phyloP scores from a whole-genome alignment of 345 rosid genomes.

The Trapa incisa region DNA sequence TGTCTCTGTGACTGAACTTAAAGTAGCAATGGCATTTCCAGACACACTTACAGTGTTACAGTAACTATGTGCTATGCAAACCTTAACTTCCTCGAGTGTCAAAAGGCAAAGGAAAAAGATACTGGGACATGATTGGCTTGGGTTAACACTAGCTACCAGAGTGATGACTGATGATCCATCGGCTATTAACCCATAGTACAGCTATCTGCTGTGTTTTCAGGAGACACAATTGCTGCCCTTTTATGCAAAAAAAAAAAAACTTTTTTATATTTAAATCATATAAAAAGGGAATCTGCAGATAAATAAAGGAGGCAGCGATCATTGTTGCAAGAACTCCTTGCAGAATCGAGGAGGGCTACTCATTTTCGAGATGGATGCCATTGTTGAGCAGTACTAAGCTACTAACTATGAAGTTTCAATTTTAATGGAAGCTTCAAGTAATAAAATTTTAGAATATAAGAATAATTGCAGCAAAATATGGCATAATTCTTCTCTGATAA shows the following conservation, averaged over 20 bases:
- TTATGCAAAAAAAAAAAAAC: neutral
- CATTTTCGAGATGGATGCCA: too few species aligned
- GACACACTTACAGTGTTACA: neutral
- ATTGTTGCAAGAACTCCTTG: too few species aligned
- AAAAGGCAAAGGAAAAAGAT: neutral
- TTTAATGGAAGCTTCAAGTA: neutral
- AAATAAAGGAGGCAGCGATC: too few species aligned
- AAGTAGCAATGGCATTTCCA: neutral
- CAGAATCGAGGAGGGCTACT: too few species aligned
- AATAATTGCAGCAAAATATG: too few species aligned
- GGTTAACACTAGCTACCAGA: constrained; percentile 2
- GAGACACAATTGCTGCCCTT: neutral
- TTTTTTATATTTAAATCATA: too few species aligned
- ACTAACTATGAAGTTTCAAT: neutral
- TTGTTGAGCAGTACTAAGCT: too few species aligned
- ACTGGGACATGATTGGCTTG: constrained; percentile 27
- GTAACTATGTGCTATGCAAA: neutral
- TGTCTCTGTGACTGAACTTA: neutral
- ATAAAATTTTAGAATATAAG: too few species aligned
- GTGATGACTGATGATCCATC: constrained; percentile 7
- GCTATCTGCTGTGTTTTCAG: neutral
- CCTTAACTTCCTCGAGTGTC: constrained; percentile 13
- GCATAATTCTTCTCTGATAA: too few species aligned
- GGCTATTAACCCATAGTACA: constrained; percentile 14
- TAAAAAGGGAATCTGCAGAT: too few species aligned